Evolutionary conservation across 306 rosid genomes (phyloP), one percentile per base, ranked within the genome.

Genomic region (Fragaria ananassa): DNA sequence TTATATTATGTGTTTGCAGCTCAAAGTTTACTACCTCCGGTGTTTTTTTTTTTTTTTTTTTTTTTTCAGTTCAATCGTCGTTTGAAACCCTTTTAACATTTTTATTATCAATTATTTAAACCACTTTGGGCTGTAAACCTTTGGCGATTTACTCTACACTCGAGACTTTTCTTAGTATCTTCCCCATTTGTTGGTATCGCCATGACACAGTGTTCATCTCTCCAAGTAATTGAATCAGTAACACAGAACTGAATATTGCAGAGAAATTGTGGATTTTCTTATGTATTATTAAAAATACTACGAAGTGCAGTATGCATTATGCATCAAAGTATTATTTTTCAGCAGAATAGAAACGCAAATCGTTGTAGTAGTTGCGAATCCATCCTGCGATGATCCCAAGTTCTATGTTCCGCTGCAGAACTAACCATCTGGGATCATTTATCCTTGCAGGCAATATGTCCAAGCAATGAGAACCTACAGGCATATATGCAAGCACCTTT

Each of bases 391-490:
- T 64, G 19, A 64, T 64, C 69, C 45, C 45, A 34, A 64, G n/a
- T 19, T 64, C 69, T 64, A 8, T 64, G 46, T 64, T 35, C 37
- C 69, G 44, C 23, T 64, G 69, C 25, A 9, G 13, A 18, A 35
- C 27, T 31, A 64, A 64, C 69, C 69, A 64, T 35, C 46, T 35
- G 13, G 69, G 69, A 37, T 64, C 69, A 25, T 35, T 29, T 35
- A 12, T 18, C 23, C 45, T 64, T 13, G 69, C 69, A 17, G 69
- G 69, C 25, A 34, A 34, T 35, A 64, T 14, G 25, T 64, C 69
- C 69, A 35, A 64, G 46, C 69, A 64, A 35, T 64, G 69, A 64
- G 69, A 64, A 35, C 69, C 69, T 64, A 17, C 69, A 64, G 10
- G 19, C 41, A 29, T 25, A 11, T 58, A 25, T 4, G 65, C 31